These are phyloP conservation scores for Umbelopsis ramanniana DNA, from an alignment of 192 early-diverging fungal species.

Conservation along the genomic window DNA sequence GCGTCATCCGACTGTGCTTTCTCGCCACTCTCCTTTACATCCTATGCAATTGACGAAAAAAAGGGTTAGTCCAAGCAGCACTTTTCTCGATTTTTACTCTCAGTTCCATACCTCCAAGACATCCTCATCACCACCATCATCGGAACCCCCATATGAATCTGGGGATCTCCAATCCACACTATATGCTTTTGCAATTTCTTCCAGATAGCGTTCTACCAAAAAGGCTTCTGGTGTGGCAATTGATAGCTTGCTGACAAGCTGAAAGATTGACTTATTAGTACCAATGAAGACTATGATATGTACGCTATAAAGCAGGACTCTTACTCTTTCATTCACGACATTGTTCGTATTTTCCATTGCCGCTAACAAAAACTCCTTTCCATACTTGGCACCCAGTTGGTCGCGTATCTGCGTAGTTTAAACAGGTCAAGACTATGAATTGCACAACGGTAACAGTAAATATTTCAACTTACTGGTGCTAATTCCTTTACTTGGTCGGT, in stretches of 20 bases:
- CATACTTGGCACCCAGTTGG: slow-evolving; percentile 81
- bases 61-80: neutral
- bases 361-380: slow-evolving; percentile 75
- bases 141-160: slow-evolving; percentile 45
- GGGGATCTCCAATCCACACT: slow-evolving; percentile 70
- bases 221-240: slow-evolving; percentile 78
- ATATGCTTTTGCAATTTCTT: slow-evolving; percentile 86
- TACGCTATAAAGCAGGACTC: neutral
- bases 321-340: slow-evolving; percentile 76
- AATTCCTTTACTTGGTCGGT: slow-evolving; percentile 85
- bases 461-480: slow-evolving; percentile 35
- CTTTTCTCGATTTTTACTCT: neutral
- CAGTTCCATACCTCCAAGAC: slow-evolving; percentile 27
- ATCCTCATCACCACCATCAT: slow-evolving; percentile 32
- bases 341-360: slow-evolving; percentile 79
- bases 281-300: neutral
- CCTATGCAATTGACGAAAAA: neutral
- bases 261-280: neutral
- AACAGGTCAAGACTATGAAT: slow-evolving; percentile 8
- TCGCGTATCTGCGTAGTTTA: slow-evolving; percentile 63
- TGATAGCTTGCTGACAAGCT: slow-evolving; percentile 68
- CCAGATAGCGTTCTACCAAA: slow-evolving; percentile 85
- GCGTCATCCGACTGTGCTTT: neutral
- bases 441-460: neutral
- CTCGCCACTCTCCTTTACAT: neutral